Base-by-base conservation (phyloP, 495 filamentous ascomycete genomes). In the Paragyromitra xinjiangensis region DNA sequence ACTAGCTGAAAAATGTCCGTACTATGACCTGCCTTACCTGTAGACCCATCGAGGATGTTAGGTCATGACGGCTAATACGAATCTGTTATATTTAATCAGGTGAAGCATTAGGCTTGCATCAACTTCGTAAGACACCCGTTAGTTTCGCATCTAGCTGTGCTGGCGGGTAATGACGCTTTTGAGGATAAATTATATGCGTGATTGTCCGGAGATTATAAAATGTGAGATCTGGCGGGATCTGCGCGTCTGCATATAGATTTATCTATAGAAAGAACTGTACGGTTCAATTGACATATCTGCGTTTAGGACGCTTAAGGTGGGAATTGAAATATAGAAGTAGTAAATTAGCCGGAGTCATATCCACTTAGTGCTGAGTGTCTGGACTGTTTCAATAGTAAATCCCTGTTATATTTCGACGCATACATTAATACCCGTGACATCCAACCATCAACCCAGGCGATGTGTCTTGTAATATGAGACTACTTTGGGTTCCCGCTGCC, bases 321-420 rank as follows among this genome's bases (percentile, higher is more conserved):
- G 14, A n/a, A 61, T 39, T 61, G 37, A 68, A 56, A 68, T 67
- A 29, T 56, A 67, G 45, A 48, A 51, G 29, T 48, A 34, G 29
- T 37, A 24, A 59, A 69, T 69, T 69, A 69, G 53, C 67, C 67
- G 67, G 67, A 59, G 53, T 16, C 51, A 48, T 45, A 24, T 14
- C 19, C 53, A 26, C 48, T 34, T 55, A 19, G 9, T 55, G 55
- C 42, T 11, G 22, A 58, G 45, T 14, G 4, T 45, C 14, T 48
- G 64, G 55, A 14, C 14, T 65, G 14, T n/a, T 6, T 62, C 58
- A 50, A 37, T 65, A 34, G 22, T 16, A 5, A 9, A 67, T 19
- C 64, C 67, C 67, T 69, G 67, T n/a, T 37, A 48, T 39, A 61
- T 14, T 12, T 40, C n/a, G 16, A 44, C 24, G 22, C 14, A 44